Conservation (phyloP, 2,329 filamentous ascomycete genomes). For the Aspergillus latus region DNA sequence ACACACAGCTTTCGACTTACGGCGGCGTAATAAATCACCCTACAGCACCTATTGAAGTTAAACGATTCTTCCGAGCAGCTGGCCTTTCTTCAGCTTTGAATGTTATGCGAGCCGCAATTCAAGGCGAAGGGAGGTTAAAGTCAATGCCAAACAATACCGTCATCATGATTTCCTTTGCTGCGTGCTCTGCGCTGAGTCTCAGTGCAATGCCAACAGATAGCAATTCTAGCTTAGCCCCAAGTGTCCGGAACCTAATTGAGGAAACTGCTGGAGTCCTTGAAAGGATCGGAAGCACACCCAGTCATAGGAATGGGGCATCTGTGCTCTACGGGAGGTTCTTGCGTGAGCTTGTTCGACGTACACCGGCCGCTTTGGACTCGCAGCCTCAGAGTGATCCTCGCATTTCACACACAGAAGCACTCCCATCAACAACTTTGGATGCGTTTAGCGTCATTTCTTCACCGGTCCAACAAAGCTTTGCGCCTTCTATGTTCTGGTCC, state of each 20-base stretch:
- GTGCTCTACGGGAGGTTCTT: constrained; percentile 59
- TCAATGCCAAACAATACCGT: constrained; percentile 79
- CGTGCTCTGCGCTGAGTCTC: constrained; percentile 66
- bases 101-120: constrained; percentile 70
- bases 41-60: constrained; percentile 67
- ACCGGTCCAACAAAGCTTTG: constrained; percentile 27
- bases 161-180: constrained; percentile 76
- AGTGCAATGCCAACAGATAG: constrained; percentile 59
- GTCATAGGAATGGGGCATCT: constrained; percentile 67
- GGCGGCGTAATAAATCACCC: constrained; percentile 73
- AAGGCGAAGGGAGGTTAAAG: constrained; percentile 66
- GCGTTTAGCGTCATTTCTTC: constrained; percentile 24
- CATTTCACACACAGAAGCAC: constrained; percentile 14
- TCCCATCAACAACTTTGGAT: constrained; percentile 16
- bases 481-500: constrained; percentile 42
- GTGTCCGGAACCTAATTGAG: constrained; percentile 63
- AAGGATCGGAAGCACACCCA: constrained; percentile 64
- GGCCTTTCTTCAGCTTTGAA: constrained; percentile 72
- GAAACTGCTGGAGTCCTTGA: constrained; percentile 69
- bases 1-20: constrained; percentile 73
- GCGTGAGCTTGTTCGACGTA: constrained; percentile 48
- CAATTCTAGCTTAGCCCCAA: constrained; percentile 59
- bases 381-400: constrained; percentile 16
- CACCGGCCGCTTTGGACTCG: constrained; percentile 24
- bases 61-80: constrained; percentile 70